Percentiles rank a stretch among this genome's conserved stretches.
Evolutionary conservation across 179 eudicot genomes (phyloP).

Genomic region (Camellia oleifera): DNA sequence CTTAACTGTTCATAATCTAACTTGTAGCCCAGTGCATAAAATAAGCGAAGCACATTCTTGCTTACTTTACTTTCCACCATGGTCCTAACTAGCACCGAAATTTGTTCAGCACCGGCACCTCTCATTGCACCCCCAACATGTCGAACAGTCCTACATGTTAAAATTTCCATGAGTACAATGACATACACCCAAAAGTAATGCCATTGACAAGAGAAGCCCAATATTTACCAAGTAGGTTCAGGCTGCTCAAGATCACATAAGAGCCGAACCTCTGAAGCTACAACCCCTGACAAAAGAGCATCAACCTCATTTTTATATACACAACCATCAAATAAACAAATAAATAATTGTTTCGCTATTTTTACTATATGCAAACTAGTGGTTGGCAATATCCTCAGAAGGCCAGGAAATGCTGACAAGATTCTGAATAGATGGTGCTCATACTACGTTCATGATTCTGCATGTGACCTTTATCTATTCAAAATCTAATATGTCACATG

Average conservation of each 20-base stretch:
- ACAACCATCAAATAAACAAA: background rate
- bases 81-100: constrained; percentile 74
- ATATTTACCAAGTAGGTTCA: constrained; percentile 81
- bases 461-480: background rate
- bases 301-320: background rate
- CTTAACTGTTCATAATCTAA: constrained; percentile 80
- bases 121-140: constrained; percentile 94
- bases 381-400: background rate
- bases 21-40: constrained; percentile 80
- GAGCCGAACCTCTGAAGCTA: constrained; percentile 81
- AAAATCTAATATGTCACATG: background rate
- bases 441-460: background rate
- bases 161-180: background rate
- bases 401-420: background rate
- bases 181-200: background rate
- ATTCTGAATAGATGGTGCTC: background rate
- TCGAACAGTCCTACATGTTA: constrained; percentile 61
- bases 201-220: background rate
- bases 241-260: constrained; percentile 88
- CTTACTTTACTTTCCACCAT: constrained; percentile 82
- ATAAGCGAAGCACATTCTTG: constrained; percentile 78
- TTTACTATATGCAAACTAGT: background rate
- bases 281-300: constrained; percentile 43
- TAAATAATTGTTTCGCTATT: background rate
- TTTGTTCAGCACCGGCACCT: constrained; percentile 93